Base-by-base conservation (phyloP, 148 eudicot genomes). In the Selenicereus undatus region DNA sequence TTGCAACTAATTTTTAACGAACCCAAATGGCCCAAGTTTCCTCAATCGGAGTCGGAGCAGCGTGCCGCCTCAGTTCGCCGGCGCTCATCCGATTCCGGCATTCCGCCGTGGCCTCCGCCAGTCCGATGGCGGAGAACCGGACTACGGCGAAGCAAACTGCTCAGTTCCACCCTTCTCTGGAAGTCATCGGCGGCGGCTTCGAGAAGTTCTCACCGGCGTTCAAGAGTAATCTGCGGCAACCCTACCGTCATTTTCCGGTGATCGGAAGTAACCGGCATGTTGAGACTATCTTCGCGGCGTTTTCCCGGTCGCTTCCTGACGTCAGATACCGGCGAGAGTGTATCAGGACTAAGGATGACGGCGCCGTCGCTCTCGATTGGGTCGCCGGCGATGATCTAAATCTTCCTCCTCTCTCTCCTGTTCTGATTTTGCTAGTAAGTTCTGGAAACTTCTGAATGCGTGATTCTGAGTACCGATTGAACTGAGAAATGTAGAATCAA, bases 331-430 rank as follows among this genome's bases (percentile, higher is more conserved):
- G 89, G 24, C 90, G 99, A 0, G 91, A 93, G 91, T 93, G 98
- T 84, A 79, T 96, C 21, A 77, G 95, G 82, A 88, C 93, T 26
- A 74, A 77, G 10, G 98, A 93, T 79, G 85, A 83, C 27, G 99
- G 97, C 43, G 43, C 86, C 72, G 86, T 96, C n/a, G 89, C 98
- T 36, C 97, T 96, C 81, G 99, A 96, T 87, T 96, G 99, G 99
- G 91, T 96, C 52, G 82, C 92, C 73, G 97, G 94, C 6, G 99
- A 96, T 76, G 86, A 87, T 43, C 74, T 62, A 0, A 42, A 16
- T 6, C 82, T 96, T 36, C 88, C 92, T 5, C 68, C 85, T 1
- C 77, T 88, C 20, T 81, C 98, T 64, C 99, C 99, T 8, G 21
- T 89, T 3, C 85, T 93, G 82, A 90, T 96, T 79, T 73, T 96